These are phyloP conservation scores for Claviceps fusiformis DNA, from an alignment of 2,329 filamentous ascomycete genomes.

Conservation along the genomic window DNA sequence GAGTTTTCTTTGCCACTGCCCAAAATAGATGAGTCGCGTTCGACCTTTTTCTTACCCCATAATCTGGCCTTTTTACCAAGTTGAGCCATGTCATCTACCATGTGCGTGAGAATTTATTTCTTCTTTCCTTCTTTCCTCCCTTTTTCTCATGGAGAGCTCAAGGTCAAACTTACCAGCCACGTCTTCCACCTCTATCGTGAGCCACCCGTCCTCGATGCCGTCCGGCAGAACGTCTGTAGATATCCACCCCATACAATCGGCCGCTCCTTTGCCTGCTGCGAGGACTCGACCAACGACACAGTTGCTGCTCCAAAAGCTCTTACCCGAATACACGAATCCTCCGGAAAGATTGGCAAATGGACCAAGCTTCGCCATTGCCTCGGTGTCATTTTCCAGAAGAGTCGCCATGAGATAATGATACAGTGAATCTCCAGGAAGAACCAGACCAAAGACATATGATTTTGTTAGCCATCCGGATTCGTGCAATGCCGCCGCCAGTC, in stretches of 20 bases:
- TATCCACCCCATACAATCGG: constrained; percentile 57
- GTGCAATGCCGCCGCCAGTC: constrained; percentile 43
- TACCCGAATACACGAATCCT: constrained; percentile 48
- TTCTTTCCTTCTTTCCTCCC: not conserved
- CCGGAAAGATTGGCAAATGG: constrained; percentile 48
- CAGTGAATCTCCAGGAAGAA: constrained; percentile 50
- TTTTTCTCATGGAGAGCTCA: not conserved
- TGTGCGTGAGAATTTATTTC: not conserved
- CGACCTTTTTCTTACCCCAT: constrained; percentile 46
- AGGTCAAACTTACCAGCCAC: constrained; percentile 29
- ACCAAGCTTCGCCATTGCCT: constrained; percentile 44
- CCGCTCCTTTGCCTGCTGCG: constrained; percentile 46
- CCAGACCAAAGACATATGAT: constrained; percentile 51
- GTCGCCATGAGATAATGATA: constrained; percentile 53
- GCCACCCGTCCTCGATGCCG: constrained; percentile 40
- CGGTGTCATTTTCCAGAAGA: constrained; percentile 49
- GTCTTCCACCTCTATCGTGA: constrained; percentile 42
- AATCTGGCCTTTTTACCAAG: constrained; percentile 43
- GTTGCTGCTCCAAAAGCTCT: constrained; percentile 56
- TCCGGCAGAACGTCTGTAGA: constrained; percentile 44
- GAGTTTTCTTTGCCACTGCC: constrained; percentile 41
- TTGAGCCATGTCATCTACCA: constrained; percentile 33
- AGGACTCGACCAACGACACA: constrained; percentile 53
- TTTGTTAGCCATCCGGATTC: constrained; percentile 53
- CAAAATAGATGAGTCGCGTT: constrained; percentile 46